Evolutionary conservation across 257 asterid species (phyloP), one percentile per base, ranked within the genome.

Genomic region (Paraleonurus japonicus): DNA sequence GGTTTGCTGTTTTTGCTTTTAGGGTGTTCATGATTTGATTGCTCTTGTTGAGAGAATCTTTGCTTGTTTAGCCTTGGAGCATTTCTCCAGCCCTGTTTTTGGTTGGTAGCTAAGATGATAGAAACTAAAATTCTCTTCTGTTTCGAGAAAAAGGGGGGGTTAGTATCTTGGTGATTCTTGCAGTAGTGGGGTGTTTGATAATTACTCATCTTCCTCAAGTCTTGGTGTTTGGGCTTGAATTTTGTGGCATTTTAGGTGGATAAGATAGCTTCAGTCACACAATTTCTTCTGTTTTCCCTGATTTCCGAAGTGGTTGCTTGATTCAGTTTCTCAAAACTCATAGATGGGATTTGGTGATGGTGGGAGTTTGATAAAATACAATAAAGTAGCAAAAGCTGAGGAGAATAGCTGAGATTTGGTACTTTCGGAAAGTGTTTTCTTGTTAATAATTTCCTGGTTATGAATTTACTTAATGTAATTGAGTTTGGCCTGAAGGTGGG

Each of bases 401-500:
- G 64, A 48, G 58, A 45, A 62, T 26, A 61, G 55, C 65, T 75
- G 72, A 53, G 71, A 15, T 33, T 19, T 58, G 67, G 2, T 20
- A 73, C 17, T n/a, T n/a, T n/a, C n/a, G n/a, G n/a, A n/a, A n/a
- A n/a, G 45, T 9, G 13, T 8, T 5, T 15, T 45, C 2, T 72
- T 3, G 50, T 64, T 76, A 79, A 68, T 75, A 24, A 61, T 72
- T 10, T 24, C 60, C 68, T 81, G 80, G 84, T 81, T 88, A 95
- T 95, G 99, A 95, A 81, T 87, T 85, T 95, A 66, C 73, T 88
- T 76, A 82, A 89, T 82, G 84, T 89, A 17, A 58, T 92, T 82
- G 93, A 90, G 62, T 89, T 94, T 80, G 95, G 96, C 55, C 63
- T 88, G 84, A 94, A 94, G 85, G 86, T 86, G 83, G 92, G 96